Evolutionary conservation across 73 alveolate genomes (phyloP).

Genomic region (Paramecium pentaurelia): DNA sequence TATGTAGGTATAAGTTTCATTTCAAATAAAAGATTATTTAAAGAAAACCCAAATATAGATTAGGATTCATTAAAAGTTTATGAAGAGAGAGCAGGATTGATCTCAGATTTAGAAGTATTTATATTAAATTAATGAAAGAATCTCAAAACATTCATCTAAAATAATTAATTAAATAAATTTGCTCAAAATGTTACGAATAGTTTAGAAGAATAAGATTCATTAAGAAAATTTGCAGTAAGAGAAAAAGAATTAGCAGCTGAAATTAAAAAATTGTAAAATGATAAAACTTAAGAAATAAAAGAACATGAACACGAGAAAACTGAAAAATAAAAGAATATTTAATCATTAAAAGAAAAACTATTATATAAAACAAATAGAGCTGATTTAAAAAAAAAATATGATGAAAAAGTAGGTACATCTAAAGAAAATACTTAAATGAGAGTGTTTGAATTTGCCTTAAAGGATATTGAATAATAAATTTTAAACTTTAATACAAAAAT

Average conservation of each 20-base stretch:
- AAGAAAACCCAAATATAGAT: slow-evolving; percentile 58
- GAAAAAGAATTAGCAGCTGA: slow-evolving; percentile 55
- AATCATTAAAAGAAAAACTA: slow-evolving; percentile 55
- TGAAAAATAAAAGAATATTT: slow-evolving; percentile 43
- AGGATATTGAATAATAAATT: slow-evolving; percentile 41
- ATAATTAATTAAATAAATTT: slow-evolving; percentile 36
- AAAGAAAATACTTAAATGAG: slow-evolving; percentile 51
- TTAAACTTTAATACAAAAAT: neutral
- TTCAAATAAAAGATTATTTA: neutral
- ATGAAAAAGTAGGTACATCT: slow-evolving; percentile 54
- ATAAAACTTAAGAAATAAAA: slow-evolving; percentile 34
- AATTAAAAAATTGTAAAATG: slow-evolving; percentile 51
- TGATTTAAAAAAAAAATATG: slow-evolving; percentile 46
- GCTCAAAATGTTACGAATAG: slow-evolving; percentile 29
- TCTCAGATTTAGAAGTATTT: slow-evolving; percentile 33
- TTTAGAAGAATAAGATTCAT: slow-evolving; percentile 56
- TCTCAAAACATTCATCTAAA: slow-evolving; percentile 28
- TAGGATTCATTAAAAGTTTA: slow-evolving; percentile 45
- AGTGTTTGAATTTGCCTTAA: slow-evolving; percentile 45
- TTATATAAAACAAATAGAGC: slow-evolving; percentile 57
- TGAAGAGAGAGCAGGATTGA: slow-evolving; percentile 54
- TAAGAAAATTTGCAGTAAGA: slow-evolving; percentile 49
- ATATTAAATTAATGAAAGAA: neutral
- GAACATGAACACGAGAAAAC: slow-evolving; percentile 26
- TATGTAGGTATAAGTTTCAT: slow-evolving; percentile 49